phyloP scores from a whole-genome alignment of 306 rosid species.

The Trifolium subterraneum region DNA sequence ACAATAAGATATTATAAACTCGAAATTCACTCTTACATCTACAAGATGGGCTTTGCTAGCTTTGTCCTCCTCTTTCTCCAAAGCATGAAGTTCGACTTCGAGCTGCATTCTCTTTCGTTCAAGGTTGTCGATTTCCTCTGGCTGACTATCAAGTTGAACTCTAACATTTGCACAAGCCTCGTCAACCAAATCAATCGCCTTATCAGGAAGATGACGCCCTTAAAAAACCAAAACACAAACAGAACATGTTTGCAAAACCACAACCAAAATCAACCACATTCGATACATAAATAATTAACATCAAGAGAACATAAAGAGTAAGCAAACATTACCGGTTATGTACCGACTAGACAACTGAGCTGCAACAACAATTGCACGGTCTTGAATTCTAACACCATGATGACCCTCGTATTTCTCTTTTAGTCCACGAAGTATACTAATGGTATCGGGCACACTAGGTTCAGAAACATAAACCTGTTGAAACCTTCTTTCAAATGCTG shows the following conservation, averaged over 20 bases:
- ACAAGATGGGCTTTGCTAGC: conserved; percentile 89
- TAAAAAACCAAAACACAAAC: conserved; percentile 40
- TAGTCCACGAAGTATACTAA: conserved; percentile 88
- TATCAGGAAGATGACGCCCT: conserved; percentile 93
- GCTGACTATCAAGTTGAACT: conserved; percentile 97
- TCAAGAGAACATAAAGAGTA: not conserved
- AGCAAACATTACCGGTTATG: conserved; percentile 52
- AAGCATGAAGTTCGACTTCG: conserved; percentile 82
- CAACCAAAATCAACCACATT: not conserved
- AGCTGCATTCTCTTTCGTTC: conserved; percentile 85
- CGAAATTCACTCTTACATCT: conserved; percentile 56
- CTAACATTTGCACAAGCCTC: conserved; percentile 95
- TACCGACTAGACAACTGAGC: conserved; percentile 91
- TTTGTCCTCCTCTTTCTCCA: conserved; percentile 87
- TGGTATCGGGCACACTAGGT: conserved; percentile 77
- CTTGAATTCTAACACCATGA: conserved; percentile 87
- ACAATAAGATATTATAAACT: not conserved
- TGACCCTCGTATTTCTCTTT: conserved; percentile 88
- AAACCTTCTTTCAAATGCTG: conserved; percentile 89
- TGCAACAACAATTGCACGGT: conserved; percentile 78
- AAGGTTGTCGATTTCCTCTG: conserved; percentile 87
- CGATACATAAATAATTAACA: not conserved
- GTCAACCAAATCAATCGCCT: conserved; percentile 89
- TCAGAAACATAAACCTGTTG: conserved; percentile 88
- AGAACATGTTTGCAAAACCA: not conserved